Conservation (phyloP, 148 eudicot species). For the Selenicereus undatus region DNA sequence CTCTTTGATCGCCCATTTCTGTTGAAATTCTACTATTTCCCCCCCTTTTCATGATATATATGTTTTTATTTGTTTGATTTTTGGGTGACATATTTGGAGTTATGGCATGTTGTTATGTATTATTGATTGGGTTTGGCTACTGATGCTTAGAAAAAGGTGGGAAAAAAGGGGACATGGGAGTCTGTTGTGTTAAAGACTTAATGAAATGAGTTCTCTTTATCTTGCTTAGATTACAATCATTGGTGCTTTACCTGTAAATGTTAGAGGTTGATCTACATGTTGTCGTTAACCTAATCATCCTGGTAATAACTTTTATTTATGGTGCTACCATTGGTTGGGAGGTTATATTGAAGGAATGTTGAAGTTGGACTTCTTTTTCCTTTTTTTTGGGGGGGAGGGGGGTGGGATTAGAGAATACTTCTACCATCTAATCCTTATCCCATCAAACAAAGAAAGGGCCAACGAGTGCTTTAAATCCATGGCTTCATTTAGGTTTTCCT, state of each 20-base stretch:
- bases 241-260: conserved; percentile 11
- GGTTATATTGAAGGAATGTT: neutral
- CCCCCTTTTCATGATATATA: neutral
- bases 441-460: neutral
- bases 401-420: neutral
- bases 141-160: neutral
- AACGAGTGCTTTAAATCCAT: neutral
- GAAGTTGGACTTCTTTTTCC: neutral
- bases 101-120: neutral
- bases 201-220: conserved; percentile 15
- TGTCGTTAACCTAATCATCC: neutral
- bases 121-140: conserved; percentile 11
- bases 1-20: neutral
- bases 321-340: conserved; percentile 3
- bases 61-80: conserved; percentile 2
- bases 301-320: neutral
- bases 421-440: neutral
- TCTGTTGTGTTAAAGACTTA: conserved; percentile 14
- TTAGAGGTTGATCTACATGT: conserved; percentile 3
- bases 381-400: neutral
- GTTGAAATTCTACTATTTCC: neutral
- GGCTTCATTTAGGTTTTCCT: neutral
- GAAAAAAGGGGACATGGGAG: neutral
- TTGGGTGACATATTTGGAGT: conserved; percentile 8
- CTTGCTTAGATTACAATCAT: conserved; percentile 25